Evolutionary conservation across 2,329 filamentous ascomycete species (phyloP).

Genomic region (Fusarium tjaetaba): DNA sequence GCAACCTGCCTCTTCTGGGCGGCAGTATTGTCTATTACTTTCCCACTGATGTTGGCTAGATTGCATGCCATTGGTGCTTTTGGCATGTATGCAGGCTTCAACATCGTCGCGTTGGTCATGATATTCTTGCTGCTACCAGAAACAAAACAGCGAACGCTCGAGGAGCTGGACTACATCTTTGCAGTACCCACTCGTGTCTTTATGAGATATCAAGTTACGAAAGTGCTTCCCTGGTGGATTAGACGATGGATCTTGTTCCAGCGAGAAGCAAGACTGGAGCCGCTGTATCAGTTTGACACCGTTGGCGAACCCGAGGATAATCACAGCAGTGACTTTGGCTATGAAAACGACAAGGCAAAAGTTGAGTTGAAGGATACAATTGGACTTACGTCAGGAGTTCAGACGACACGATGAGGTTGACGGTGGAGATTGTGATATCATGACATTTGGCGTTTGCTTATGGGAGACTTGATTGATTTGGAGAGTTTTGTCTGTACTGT

Average conservation of each 20-base stretch:
- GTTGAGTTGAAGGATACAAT: conserved; percentile 52
- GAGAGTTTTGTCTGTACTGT: conserved; percentile 20
- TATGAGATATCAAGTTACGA: conserved; percentile 65
- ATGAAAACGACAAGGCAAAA: conserved; percentile 52
- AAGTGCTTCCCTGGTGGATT: conserved; percentile 69
- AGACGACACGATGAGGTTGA: conserved; percentile 18
- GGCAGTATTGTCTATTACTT: conserved; percentile 70
- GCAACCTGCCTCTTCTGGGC: conserved; percentile 72
- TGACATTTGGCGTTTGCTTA: conserved; percentile 23
- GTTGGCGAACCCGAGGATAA: conserved; percentile 47
- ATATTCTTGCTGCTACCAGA: conserved; percentile 68
- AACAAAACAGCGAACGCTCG: conserved; percentile 65
- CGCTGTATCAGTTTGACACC: conserved; percentile 54
- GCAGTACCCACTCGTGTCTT: conserved; percentile 68
- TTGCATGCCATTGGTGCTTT: conserved; percentile 61
- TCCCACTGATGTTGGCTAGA: conserved; percentile 63
- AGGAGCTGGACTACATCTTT: conserved; percentile 69
- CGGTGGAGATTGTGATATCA: conserved; percentile 6
- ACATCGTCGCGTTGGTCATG: conserved; percentile 63
- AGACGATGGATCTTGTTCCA: conserved; percentile 65
- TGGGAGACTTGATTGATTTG: conserved; percentile 19
- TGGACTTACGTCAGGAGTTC: conserved; percentile 43
- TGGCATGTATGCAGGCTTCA: conserved; percentile 65
- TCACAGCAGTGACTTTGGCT: conserved; percentile 45
- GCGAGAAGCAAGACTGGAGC: conserved; percentile 54